Evolutionary conservation across 805 yeast genomes (phyloP).

Genomic region (Alloascoidea africana): DNA sequence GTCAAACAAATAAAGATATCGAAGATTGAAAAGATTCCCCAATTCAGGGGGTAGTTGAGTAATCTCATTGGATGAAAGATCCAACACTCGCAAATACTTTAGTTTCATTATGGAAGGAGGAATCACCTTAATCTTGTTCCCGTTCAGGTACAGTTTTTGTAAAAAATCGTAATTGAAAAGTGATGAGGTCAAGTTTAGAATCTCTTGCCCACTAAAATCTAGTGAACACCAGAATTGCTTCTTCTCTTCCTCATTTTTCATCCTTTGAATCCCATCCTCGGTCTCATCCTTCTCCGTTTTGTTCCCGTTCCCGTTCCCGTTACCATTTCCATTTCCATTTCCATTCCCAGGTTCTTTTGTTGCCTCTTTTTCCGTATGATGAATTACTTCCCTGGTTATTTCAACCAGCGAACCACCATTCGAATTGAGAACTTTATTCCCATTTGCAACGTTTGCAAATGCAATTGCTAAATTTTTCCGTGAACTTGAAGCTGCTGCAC

Average conservation of each 20-base stretch:
- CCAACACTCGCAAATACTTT: slow-evolving; percentile 65
- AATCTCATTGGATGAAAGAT: slow-evolving; percentile 66
- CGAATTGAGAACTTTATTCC: slow-evolving; percentile 12
- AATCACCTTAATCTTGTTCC: slow-evolving; percentile 55
- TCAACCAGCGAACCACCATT: neutral
- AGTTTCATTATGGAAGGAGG: slow-evolving; percentile 60
- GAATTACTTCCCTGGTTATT: neutral
- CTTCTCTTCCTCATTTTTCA: slow-evolving; percentile 29
- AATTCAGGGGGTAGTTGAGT: slow-evolving; percentile 67
- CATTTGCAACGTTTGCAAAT: slow-evolving; percentile 16
- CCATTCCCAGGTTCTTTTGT: neutral
- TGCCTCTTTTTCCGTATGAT: neutral
- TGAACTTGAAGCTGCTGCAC: slow-evolving; percentile 60
- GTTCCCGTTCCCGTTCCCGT: neutral
- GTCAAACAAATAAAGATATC: slow-evolving; percentile 78
- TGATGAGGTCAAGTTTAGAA: slow-evolving; percentile 52
- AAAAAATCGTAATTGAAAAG: slow-evolving; percentile 72
- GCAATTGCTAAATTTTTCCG: slow-evolving; percentile 19
- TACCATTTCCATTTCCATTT: neutral
- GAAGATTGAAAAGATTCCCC: slow-evolving; percentile 67
- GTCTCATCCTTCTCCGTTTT: neutral
- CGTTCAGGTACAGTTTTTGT: slow-evolving; percentile 75
- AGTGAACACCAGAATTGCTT: slow-evolving; percentile 90
- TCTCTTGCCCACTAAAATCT: slow-evolving; percentile 83
- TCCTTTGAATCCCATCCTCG: slow-evolving; percentile 55